Base-by-base conservation (phyloP, 805 yeast genomes). In the Spathaspora hagerdaliae region DNA sequence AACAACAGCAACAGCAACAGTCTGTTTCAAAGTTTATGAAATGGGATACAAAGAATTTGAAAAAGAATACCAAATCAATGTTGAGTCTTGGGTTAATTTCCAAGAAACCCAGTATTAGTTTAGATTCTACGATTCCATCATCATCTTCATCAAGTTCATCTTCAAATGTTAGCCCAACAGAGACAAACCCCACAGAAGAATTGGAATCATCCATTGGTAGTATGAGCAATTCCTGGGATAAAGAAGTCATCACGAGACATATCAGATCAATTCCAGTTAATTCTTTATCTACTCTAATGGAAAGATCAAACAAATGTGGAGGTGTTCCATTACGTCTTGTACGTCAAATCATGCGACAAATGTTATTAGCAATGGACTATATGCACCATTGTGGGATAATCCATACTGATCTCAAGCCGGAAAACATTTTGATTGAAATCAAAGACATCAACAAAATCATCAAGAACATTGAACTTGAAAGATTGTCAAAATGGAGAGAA, bases 321-420 rank as follows among this genome's bases (percentile, higher is more conserved):
- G 83, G 82, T 0, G 65, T 81, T 19, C 86, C 86, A 1, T 51
- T 81, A 9, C 61, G 71, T 11, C 57, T 77, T 38, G 83, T 78
- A 7, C 77, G 78, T 58, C 81, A 74, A 53, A 79, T 82, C 32
- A 66, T 81, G 8, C 77, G 72, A 49, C 87, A 82, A 58, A 55
- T 81, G 35, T 64, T 81, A 33, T 50, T 74, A 36, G 81, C 83
- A 1, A 57, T 82, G 47, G 83, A 81, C 58, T 80, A 75, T 54
- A 63, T 82, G 51, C 87, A 82, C 59, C 73, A 66, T 54, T 51
- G 58, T 41, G 67, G 69, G 8, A 54, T 67, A 5, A 58, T 65
- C 39, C 76, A 71, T 56, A 71, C 76, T 6, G 76, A 71, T 47
- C 57, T 71, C 41, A 71, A 71, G 46, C 75, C 76, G 0, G 76